These are phyloP conservation scores for Protomyces lactucae-debilis DNA, from an alignment of 1,139 yeast genomes.

Conservation along the genomic window DNA sequence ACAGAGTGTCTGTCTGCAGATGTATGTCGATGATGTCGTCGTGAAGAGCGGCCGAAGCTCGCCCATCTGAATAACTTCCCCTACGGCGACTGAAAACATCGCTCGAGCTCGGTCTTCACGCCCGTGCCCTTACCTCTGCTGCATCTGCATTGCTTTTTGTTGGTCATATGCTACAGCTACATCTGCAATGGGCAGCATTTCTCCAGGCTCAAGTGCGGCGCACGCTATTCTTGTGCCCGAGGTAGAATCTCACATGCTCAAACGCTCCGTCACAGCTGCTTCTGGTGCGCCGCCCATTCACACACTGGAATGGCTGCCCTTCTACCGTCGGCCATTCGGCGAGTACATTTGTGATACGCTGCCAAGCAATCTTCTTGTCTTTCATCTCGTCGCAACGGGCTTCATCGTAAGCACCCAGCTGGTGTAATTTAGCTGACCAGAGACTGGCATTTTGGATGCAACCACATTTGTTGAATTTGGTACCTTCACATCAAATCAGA, in stretches of 20 bases:
- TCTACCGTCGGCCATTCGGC: background rate
- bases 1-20: too few species aligned
- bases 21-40: too few species aligned
- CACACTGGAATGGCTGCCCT: background rate
- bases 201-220: too few species aligned
- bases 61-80: too few species aligned
- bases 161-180: too few species aligned
- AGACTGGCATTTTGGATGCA: slow-evolving; percentile 18
- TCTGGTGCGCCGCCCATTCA: background rate
- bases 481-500: slow-evolving; percentile 21
- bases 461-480: slow-evolving; percentile 22
- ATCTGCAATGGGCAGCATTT: too few species aligned
- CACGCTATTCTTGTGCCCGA: too few species aligned
- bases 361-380: slow-evolving; percentile 2
- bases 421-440: background rate
- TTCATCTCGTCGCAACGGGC: slow-evolving; percentile 20
- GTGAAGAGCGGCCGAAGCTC: too few species aligned
- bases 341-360: slow-evolving; percentile 3
- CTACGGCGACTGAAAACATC: too few species aligned
- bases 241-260: background rate
- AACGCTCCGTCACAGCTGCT: background rate
- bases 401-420: background rate
- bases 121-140: too few species aligned
- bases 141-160: too few species aligned
- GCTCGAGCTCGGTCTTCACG: too few species aligned